Base-by-base conservation (phyloP, 208 protist genomes). In the Acanthamoeba polyphaga region DNA sequence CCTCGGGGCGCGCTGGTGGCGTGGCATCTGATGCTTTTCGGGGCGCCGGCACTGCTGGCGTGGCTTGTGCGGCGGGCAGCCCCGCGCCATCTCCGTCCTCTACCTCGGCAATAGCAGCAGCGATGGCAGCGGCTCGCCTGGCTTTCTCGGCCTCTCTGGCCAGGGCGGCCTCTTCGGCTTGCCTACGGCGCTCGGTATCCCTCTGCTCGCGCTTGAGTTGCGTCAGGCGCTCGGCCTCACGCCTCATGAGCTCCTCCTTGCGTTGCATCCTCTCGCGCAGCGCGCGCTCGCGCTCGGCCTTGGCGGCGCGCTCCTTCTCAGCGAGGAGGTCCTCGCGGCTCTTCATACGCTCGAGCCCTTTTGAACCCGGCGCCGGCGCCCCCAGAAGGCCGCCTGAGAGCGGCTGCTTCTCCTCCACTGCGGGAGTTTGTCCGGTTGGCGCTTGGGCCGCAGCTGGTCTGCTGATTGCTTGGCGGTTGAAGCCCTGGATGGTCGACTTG, bases 401-500 rank as follows among this genome's bases (percentile, higher is more conserved):
- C 4, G 49, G n/a, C 78, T 17, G 22, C 58, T 62, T 62, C 58
- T 27, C 58, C 4, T 7, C 58, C 8, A 12, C 49, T 15, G 49
- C 49, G 49, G 13, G 12, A 12, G 49, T 51, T 12, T 51, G 49
- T 51, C 12, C 49, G 49, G 49, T 51, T 51, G 49, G 12, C 13
- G 49, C 49, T 15, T 51, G 49, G 49, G 13, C 49, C 10, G 49
- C 49, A 51, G 49, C 49, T 51, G 49, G 49, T 51, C 53, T 60
- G 53, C 53, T 60, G 53, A 60, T 60, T 49, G 32, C 24, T n/a
- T 22, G 29, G 1, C 68, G 68, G 68, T 93, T 49, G 32, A 93
- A 93, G 58, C 89, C 89, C 43, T 93, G 89, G 29, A 93, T 93
- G 38, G 43, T 46, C 29, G 89, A 80, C 64, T 93, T 43, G 46